Base-by-base conservation (phyloP, 306 rosid species). In the Comarum palustre region DNA sequence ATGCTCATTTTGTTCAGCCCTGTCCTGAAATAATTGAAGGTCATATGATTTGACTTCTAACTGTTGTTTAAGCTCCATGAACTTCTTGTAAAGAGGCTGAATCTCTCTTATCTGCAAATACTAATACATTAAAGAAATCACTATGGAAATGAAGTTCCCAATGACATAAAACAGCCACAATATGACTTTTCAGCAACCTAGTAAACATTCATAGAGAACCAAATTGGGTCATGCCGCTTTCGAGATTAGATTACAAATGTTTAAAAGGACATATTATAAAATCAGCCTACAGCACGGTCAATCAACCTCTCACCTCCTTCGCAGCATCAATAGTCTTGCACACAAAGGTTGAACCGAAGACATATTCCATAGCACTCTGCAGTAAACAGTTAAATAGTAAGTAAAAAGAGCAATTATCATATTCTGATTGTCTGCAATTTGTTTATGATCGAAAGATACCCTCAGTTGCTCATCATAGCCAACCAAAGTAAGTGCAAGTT, bases 1-100 rank as follows among this genome's bases (percentile, higher is more conserved):
- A 74, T 94, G 97, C 82, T 91, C 98, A 81, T 94, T 94, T 79
- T 94, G 95, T 86, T 89, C 95, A 66, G 92, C 96, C 84, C 98
- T 89, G 61, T 81, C 89, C 81, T 88, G 96, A 78, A 91, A 94
- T 71, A 94, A 75, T 29, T 90, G 84, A 72, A 94, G 97, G 81
- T 94, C 97, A 72, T 91, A 83, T 39, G 66, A 75, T 70, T 91
- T 94, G 38, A 94, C 92, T 86, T 94, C 97, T 50, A 94, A 84
- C 55, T 88, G 91, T 75, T 86, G 66, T 79, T 88, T 91, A 68
- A 91, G 87, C 75, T 83, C 90, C 58, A 51, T 78, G 86, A 84
- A 91, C 74, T 82, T 89, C 71, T n/a, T n/a, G n/a, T n/a, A n/a
- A n/a, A n/a, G n/a, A n/a, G n/a, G n/a, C n/a, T n/a, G n/a, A n/a